Base-by-base conservation (phyloP, 148 eudicot genomes). In the Suaeda aralocaspica region DNA sequence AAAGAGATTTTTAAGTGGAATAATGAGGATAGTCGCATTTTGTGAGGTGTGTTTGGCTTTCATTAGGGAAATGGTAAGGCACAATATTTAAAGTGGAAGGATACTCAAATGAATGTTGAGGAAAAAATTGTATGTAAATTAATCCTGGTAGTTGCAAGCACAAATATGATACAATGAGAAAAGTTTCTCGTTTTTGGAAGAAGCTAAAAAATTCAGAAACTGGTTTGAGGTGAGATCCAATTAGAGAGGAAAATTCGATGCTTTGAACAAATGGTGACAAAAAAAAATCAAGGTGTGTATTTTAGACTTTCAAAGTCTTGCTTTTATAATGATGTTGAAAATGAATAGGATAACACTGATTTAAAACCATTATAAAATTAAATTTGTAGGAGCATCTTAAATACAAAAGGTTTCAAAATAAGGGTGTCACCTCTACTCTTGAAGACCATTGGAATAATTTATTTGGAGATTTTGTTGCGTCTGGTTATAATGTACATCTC, bases 151-250 rank as follows among this genome's bases (percentile, higher is more conserved):
- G 8, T 26, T 45, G 55, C 51, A 65, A 65, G 55, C 8, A 64
- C n/a, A 64, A 64, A 25, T 64, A 64, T 64, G 67, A 64, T 24
- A 1, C 31, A 11, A 64, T 42, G 9, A 64, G 30, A 22, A 64
- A 22, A 25, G 67, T 22, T n/a, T n/a, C n/a, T n/a, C n/a, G n/a
- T n/a, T n/a, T n/a, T 42, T 64, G 51, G 67, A 0, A 2, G 10
- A 24, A 3, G 22, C 42, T 50, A 51, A 64, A 24, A 22, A 4
- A 10, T 1, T 9, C 9, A 21, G 4, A 64, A 39, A 64, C n/a
- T 24, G 51, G 31, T 7, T 44, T 42, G 25, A 31, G 51, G 22
- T 64, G 67, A 51, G 67, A 64, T 64, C 67, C 31, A 19, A 10
- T 21, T 24, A 21, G 50, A 12, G 51, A n/a, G 22, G 25, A 64